These are phyloP conservation scores for Adansonia gregorii DNA, from an alignment of 441 rosid species.

Conservation along the genomic window DNA sequence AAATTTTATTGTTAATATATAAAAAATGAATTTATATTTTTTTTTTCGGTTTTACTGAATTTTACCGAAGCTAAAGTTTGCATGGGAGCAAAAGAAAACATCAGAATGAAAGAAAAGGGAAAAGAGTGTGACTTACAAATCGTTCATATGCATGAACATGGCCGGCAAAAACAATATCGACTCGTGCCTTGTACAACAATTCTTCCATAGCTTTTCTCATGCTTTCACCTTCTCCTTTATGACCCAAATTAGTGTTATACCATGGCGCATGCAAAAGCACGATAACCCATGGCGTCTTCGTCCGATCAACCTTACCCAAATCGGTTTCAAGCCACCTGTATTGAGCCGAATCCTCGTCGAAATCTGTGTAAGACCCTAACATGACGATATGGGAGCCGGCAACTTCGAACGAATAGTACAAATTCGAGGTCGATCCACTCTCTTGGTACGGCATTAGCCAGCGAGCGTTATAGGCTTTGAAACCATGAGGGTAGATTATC, in stretches of 20 bases:
- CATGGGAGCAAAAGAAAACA: neutral
- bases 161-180: slow-evolving; percentile 62
- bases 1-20: too few relatives aligned
- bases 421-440: slow-evolving; percentile 58
- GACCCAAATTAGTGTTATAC: slow-evolving; percentile 67
- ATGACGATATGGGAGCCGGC: slow-evolving; percentile 45
- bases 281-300: slow-evolving; percentile 60
- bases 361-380: slow-evolving; percentile 62
- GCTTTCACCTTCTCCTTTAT: slow-evolving; percentile 72
- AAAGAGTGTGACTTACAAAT: slow-evolving; percentile 49
- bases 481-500: too few relatives aligned
- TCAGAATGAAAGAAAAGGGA: too few relatives aligned
- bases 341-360: slow-evolving; percentile 49
- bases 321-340: slow-evolving; percentile 57
- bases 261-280: slow-evolving; percentile 69
- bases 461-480: neutral
- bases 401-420: slow-evolving; percentile 65
- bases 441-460: slow-evolving; percentile 29
- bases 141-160: slow-evolving; percentile 78
- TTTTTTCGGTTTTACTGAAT: neutral
- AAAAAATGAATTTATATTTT: too few relatives aligned
- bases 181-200: slow-evolving; percentile 52
- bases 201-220: slow-evolving; percentile 68
- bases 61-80: neutral
- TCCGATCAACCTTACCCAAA: slow-evolving; percentile 46